Percentiles rank a stretch among this genome's conserved stretches.
phyloP scores from a whole-genome alignment of 2,329 filamentous ascomycete species.

The Pseudogymnoascus destructans region DNA sequence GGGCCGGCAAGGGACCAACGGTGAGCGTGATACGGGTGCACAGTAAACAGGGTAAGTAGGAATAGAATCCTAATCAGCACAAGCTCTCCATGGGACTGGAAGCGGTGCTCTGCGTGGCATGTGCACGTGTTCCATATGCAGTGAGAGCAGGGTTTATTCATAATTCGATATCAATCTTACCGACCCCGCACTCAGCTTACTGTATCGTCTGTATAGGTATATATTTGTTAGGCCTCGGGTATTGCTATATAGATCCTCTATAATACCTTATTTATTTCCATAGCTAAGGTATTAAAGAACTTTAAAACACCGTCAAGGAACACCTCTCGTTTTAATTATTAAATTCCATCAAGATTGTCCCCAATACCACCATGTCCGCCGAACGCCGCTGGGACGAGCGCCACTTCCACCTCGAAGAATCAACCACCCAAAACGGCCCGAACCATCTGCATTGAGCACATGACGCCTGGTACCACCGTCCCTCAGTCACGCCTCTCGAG shows the following conservation, averaged over 20 bases:
- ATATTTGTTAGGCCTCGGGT: neutral
- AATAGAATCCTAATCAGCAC: neutral
- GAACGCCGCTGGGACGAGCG: constrained; percentile 15
- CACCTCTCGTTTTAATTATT: neutral
- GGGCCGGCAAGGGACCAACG: no score
- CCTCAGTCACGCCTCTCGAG: neutral
- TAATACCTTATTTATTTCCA: neutral
- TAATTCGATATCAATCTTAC: neutral
- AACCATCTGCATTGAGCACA: constrained; percentile 16
- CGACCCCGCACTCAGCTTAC: neutral
- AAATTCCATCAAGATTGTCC: neutral
- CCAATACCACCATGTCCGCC: constrained; percentile 11
- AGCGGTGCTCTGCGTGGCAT: neutral
- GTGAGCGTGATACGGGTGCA: neutral
- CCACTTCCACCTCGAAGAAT: constrained; percentile 15
- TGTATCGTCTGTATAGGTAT: neutral
- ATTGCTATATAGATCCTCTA: neutral
- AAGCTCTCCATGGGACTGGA: neutral
- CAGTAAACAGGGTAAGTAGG: neutral
- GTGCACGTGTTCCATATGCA: neutral
- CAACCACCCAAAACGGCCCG: constrained; percentile 14
- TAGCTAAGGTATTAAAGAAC: neutral
- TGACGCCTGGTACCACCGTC: constrained; percentile 16
- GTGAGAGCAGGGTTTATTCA: neutral
- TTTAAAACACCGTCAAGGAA: neutral